Evolutionary conservation across 495 filamentous ascomycete genomes (phyloP).

Genomic region (Daldinia caldariorum): DNA sequence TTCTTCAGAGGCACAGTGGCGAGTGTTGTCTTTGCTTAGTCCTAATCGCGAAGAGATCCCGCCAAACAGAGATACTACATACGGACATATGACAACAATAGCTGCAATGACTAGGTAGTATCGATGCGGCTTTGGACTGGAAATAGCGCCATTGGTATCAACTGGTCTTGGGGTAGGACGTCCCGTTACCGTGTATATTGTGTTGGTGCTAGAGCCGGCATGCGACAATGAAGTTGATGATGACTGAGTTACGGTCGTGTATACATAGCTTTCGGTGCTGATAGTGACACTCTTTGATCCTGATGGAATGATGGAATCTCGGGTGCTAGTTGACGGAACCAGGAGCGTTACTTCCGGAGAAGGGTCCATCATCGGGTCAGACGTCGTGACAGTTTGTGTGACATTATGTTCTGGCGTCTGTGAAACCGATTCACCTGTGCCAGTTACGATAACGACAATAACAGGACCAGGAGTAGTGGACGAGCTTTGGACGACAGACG

Average conservation of each 20-base stretch:
- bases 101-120: slow-evolving; percentile 9
- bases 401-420: slow-evolving; percentile 18
- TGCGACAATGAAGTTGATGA: slow-evolving; percentile 11
- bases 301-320: slow-evolving; percentile 1
- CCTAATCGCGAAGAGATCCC: neutral
- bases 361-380: slow-evolving; percentile 2
- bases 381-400: slow-evolving; percentile 25
- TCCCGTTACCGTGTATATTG: slow-evolving; percentile 22
- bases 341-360: neutral
- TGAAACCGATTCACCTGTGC: slow-evolving; percentile 11
- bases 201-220: slow-evolving; percentile 4
- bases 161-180: slow-evolving; percentile 24
- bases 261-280: slow-evolving; percentile 19
- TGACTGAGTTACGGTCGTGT: slow-evolving; percentile 25
- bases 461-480: slow-evolving; percentile 5
- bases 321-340: slow-evolving; percentile 3
- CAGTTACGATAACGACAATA: slow-evolving; percentile 13
- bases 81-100: slow-evolving; percentile 4
- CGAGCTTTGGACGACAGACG: neutral
- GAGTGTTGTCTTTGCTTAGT: neutral
- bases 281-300: neutral
- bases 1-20: neutral
- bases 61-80: neutral
- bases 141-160: slow-evolving; percentile 12
- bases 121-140: neutral